Conservation (phyloP, 2,329 filamentous ascomycete genomes). For the Trichothecium sympodiale region DNA sequence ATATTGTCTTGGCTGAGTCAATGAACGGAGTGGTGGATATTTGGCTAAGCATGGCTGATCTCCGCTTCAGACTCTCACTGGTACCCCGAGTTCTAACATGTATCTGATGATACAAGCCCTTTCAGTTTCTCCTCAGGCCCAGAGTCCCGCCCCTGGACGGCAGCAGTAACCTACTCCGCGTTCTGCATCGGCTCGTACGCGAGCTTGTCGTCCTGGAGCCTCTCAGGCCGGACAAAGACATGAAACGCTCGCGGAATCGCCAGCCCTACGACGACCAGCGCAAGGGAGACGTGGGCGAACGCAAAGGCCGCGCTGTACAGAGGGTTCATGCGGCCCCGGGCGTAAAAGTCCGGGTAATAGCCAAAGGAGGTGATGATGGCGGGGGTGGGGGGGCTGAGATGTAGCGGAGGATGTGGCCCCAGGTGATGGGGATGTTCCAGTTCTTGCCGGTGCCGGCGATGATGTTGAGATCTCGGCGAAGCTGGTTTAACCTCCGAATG, state of each 20-base stretch:
- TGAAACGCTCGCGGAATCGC: conserved; percentile 9
- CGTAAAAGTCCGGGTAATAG: conserved; percentile 10
- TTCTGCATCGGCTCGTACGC: too few species aligned
- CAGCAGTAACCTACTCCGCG: too few species aligned
- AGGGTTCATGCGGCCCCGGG: conserved; percentile 7
- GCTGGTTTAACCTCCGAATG: conserved; percentile 34
- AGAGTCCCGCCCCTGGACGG: too few species aligned
- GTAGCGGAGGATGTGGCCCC: conserved; percentile 10
- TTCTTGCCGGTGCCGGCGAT: conserved; percentile 36
- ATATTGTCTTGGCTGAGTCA: too few species aligned
- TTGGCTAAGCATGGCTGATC: too few species aligned
- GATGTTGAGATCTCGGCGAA: conserved; percentile 37
- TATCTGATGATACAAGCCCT: too few species aligned
- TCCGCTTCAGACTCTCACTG: too few species aligned
- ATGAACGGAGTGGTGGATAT: too few species aligned
- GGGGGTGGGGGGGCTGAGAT: conserved; percentile 9
- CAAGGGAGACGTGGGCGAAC: conserved; percentile 7
- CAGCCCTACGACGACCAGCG: conserved; percentile 6
- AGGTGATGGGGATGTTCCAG: conserved; percentile 10
- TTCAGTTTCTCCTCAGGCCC: too few species aligned
- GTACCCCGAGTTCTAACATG: too few species aligned
- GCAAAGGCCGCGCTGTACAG: conserved; percentile 10
- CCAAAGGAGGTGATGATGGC: conserved; percentile 10
- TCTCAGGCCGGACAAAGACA: conserved; percentile 6
- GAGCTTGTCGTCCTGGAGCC: conserved; percentile 1